Base-by-base conservation (phyloP, 352 stramenopile species). In the Phytopythium mirpurense region DNA sequence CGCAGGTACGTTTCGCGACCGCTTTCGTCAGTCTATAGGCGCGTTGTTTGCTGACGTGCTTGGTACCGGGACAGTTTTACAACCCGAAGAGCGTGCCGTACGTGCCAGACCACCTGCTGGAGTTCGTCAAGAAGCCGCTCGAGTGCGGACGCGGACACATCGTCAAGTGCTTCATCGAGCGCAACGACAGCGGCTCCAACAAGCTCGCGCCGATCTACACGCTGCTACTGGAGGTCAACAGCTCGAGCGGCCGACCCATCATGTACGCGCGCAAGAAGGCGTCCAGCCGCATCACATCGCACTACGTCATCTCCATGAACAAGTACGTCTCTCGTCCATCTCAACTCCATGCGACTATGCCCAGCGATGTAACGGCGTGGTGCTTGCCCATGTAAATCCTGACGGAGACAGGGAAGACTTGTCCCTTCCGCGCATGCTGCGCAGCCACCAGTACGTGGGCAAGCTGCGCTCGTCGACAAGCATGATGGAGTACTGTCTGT, bases 91-190 rank as follows among this genome's bases (percentile, higher is more conserved):
- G 69, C 23, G 81, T 93, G 48, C 84, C 84, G 3, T 90, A 87
- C 52, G 79, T 92, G 41, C 78, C 83, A 0, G 82, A 92, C 26
- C 74, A 95, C 38, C 67, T 96, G 41, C 67, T 90, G 8, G 70
- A 88, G 27, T 96, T 96, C 53, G 77, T 93, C 27, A 85, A 81
- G 54, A 68, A 70, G 0, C 86, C 86, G 23, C 70, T 92, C 6
- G 78, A 92, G 36, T 83, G 67, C 42, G 84, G 79, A n/a, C 77
- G 80, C 18, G 84, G 83, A 18, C 72, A 86, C 47, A 88, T 91
- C 21, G 69, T 91, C 62, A 91, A 91, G 60, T 96, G 86, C 58
- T 96, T 95, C 51, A 96, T 96, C 50, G 84, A 96, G 56, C 74
- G 86, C 49, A 93, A 93, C 43, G 72, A 87, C 41, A 81, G 60